Conservation (phyloP, 2,329 filamentous ascomycete species). For the Ophiostoma tasmaniense region DNA sequence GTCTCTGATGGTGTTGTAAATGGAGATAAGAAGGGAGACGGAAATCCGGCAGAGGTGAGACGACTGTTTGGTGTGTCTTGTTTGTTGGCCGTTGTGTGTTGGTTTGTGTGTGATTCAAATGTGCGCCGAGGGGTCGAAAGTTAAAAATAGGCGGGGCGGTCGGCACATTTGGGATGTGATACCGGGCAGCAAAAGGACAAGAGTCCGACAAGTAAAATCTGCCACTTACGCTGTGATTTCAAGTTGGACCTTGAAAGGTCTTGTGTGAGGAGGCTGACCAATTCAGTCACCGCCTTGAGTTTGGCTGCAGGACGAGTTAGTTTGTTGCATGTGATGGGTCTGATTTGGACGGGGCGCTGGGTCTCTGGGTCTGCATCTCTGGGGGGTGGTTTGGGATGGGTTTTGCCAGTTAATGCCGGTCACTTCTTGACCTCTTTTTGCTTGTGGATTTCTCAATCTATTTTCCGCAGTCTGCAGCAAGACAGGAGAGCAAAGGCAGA, state of each 20-base stretch:
- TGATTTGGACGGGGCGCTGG: not conserved
- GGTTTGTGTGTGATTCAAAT: not conserved
- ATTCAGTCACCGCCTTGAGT: constrained; percentile 55
- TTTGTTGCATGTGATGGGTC: not conserved
- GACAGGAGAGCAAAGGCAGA: not conserved
- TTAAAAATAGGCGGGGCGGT: constrained; percentile 11
- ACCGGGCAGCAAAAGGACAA: not conserved
- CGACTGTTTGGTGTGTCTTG: not conserved
- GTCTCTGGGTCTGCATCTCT: not conserved
- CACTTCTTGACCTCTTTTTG: not conserved
- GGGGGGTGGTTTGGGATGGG: not conserved
- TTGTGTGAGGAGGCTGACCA: constrained; percentile 53
- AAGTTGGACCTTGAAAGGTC: constrained; percentile 56
- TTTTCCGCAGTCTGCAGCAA: not conserved
- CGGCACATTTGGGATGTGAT: constrained; percentile 10
- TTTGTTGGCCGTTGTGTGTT: not conserved
- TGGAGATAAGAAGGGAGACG: not conserved
- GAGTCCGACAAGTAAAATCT: not conserved
- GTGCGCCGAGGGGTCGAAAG: not conserved
- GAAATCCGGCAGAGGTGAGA: constrained; percentile 1
- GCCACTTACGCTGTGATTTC: constrained; percentile 47
- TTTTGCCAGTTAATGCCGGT: not conserved
- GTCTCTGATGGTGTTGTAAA: not conserved
- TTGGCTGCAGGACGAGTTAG: constrained; percentile 43
- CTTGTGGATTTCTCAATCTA: not conserved